These are phyloP conservation scores for Hypoxylon sp. DNA, from an alignment of 2,329 filamentous ascomycete species.

Conservation along the genomic window DNA sequence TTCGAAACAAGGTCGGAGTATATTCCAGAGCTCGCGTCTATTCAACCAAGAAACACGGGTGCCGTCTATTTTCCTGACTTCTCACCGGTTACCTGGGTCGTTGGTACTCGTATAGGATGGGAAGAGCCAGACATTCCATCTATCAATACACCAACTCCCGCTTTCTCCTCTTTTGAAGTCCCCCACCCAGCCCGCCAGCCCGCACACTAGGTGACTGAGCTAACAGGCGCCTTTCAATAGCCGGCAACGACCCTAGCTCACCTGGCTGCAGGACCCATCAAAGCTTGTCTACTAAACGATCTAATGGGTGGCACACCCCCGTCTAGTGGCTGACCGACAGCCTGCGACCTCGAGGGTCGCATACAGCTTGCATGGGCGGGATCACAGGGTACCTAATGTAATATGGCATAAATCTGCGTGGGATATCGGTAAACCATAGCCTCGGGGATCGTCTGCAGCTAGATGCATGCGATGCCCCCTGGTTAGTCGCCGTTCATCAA, in stretches of 20 bases:
- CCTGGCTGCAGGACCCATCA: constrained; percentile 27
- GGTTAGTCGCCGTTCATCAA: constrained; percentile 43
- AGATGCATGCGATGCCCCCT: constrained; percentile 31
- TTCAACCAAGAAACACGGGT: neutral
- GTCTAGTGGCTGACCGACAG: constrained; percentile 28
- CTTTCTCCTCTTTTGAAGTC: constrained; percentile 1
- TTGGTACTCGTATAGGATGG: constrained; percentile 30
- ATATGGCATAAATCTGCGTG: constrained; percentile 30
- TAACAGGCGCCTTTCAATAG: constrained; percentile 18
- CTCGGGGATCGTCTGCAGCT: constrained; percentile 35
- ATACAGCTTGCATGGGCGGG: constrained; percentile 38
- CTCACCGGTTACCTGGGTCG: neutral
- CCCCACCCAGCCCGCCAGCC: constrained; percentile 18
- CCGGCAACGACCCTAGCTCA: constrained; percentile 22
- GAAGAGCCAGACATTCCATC: neutral
- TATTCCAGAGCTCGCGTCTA: neutral
- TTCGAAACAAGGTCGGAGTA: neutral
- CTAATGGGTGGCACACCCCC: constrained; percentile 23
- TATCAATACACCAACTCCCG: constrained; percentile 6
- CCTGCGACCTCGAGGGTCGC: constrained; percentile 33
- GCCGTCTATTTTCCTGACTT: neutral
- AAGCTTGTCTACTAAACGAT: neutral
- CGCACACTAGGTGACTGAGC: constrained; percentile 19
- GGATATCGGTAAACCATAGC: constrained; percentile 23
- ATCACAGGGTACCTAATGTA: constrained; percentile 20